Percentiles rank a stretch among this genome's conserved stretches.
Conservation (phyloP, 305 asterid species). For the Solanum hybrid region DNA sequence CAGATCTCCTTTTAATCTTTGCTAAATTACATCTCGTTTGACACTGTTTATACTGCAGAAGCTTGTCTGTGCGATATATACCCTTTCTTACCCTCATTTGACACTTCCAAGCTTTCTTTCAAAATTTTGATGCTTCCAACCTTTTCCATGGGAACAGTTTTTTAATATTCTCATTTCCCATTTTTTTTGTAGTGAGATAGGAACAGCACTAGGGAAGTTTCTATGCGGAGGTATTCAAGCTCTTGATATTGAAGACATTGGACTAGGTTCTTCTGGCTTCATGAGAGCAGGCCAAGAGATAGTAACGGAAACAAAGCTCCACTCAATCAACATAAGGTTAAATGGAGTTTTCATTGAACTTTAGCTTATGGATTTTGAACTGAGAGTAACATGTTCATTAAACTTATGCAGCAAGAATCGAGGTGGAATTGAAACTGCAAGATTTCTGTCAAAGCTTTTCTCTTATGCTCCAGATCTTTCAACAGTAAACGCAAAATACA, state of each 20-base stretch:
- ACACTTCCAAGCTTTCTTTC: background rate
- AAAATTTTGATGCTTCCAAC: background rate
- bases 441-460: conserved; percentile 52
- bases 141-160: background rate
- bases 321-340: conserved; percentile 68
- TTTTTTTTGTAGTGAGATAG: conserved; percentile 47
- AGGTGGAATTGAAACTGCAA: conserved; percentile 62
- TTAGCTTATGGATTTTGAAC: background rate
- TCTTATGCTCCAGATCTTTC: conserved; percentile 33
- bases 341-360: background rate
- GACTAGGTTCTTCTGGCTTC: conserved; percentile 68
- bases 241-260: conserved; percentile 63
- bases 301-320: conserved; percentile 34
- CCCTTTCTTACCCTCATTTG: conserved; percentile 2
- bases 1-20: background rate
- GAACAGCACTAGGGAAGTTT: conserved; percentile 48
- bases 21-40: background rate
- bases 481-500: conserved; percentile 59
- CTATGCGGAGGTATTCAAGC: conserved; percentile 49
- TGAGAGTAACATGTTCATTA: conserved; percentile 6
- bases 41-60: background rate
- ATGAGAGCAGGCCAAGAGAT: conserved; percentile 37
- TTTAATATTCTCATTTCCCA: background rate
- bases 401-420: conserved; percentile 55
- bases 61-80: background rate